phyloP scores from a whole-genome alignment of 805 yeast genomes.

The Candida nitratophila region DNA sequence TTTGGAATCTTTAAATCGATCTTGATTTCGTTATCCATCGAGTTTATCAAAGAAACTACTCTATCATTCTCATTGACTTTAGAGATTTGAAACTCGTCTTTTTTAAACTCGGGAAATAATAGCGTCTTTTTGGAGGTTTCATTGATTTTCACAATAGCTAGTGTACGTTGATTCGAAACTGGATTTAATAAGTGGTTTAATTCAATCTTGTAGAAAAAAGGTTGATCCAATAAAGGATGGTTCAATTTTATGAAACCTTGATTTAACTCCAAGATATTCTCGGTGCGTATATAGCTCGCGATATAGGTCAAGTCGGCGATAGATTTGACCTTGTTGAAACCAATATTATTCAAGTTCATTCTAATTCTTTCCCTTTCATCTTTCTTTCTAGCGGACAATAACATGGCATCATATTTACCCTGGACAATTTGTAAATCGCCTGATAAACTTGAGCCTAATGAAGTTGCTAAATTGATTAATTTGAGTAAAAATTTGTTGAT shows the following conservation, averaged over 20 bases:
- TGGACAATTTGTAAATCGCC: not conserved
- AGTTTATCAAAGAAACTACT: conserved; percentile 7
- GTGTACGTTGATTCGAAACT: not conserved
- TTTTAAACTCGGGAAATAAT: conserved; percentile 27
- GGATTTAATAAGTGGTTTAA: not conserved
- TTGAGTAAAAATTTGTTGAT: conserved; percentile 16
- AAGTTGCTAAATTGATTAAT: conserved; percentile 13
- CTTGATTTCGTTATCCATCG: conserved; percentile 8
- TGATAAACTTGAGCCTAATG: not conserved
- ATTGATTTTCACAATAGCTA: conserved; percentile 25
- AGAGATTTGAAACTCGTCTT: conserved; percentile 18
- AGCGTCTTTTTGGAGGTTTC: conserved; percentile 19
- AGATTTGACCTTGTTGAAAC: conserved; percentile 19
- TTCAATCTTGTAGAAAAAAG: conserved; percentile 11
- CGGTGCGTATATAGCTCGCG: conserved; percentile 2
- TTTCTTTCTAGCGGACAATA: conserved; percentile 13
- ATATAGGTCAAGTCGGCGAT: conserved; percentile 9
- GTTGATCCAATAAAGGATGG: not conserved
- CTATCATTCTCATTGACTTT: conserved; percentile 8
- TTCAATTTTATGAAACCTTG: not conserved
- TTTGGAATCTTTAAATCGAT: conserved; percentile 10
- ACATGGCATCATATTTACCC: conserved; percentile 6
- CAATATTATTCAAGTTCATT: not conserved
- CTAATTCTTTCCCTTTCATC: conserved; percentile 16
- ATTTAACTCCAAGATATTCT: conserved; percentile 1